These are phyloP conservation scores for Paracoccidioides brasiliensis DNA, from an alignment of 2,329 filamentous ascomycete species.

Conservation along the genomic window DNA sequence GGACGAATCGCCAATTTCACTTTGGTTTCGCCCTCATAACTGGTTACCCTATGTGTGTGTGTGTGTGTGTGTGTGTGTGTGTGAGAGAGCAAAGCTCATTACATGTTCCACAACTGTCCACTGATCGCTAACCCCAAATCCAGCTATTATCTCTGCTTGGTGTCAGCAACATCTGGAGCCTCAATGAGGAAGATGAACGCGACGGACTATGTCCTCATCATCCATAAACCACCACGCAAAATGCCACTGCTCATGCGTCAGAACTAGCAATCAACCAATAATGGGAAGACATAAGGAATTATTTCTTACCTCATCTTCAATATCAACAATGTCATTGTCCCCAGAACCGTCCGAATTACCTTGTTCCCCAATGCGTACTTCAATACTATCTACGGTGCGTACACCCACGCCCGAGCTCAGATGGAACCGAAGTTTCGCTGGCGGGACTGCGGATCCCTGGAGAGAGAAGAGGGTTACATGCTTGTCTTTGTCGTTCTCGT, in stretches of 20 bases:
- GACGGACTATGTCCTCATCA: not conserved
- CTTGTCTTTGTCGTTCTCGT: not conserved
- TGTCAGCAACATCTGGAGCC: not conserved
- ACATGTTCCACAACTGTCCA: too few relatives aligned
- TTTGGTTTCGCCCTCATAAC: too few relatives aligned
- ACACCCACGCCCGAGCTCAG: not conserved
- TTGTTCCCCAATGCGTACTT: not conserved
- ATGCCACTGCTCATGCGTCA: not conserved
- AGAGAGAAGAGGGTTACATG: not conserved
- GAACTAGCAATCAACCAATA: not conserved
- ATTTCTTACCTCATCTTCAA: not conserved
- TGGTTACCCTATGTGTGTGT: too few relatives aligned
- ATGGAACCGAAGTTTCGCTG: not conserved
- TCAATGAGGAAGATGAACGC: not conserved
- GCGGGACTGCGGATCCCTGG: not conserved
- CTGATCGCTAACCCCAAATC: too few relatives aligned
- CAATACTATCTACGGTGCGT: not conserved
- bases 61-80: too few relatives aligned
- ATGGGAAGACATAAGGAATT: not conserved
- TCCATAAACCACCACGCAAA: not conserved
- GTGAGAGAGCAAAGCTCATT: too few relatives aligned
- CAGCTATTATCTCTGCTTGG: too few relatives aligned
- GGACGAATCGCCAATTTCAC: too few relatives aligned
- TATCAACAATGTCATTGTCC: not conserved
- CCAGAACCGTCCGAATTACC: not conserved